Evolutionary conservation across 108 stramenopile species (phyloP), one percentile per base, ranked within the genome.

Genomic region (Skeletonema grethae): DNA sequence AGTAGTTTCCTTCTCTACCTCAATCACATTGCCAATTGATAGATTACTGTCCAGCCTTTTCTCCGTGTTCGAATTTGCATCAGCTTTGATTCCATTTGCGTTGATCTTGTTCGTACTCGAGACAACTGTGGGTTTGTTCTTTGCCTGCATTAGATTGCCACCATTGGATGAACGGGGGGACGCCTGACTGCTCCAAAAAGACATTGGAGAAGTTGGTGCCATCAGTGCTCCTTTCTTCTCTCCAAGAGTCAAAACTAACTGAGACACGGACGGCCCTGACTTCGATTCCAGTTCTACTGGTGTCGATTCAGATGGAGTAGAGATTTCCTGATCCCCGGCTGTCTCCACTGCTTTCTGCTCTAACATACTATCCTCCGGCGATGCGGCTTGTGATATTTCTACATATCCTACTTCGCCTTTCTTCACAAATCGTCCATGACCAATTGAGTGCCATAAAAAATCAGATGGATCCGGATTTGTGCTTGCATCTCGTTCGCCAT

Each of bases 341-440:
- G 41, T 43, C 41, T 43, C 41, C 15, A 43, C 41, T 43, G 50
- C 0, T 20, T n/a, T 18, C 6, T 22, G 50, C 50, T 22, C 15
- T 0, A 6, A 53, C 7, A 22, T 9, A 53, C 0, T 1, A 9
- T 7, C 0, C 9, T 53, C 50, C 6, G 22, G 7, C 6, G 50
- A 22, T 8, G 22, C 1, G 0, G 8, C 50, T 53, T 22, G n/a
- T 53, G 22, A 9, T 22, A 22, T 53, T 2, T 53, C 50, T 1
- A 43, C 3, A 2, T 53, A 5, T 53, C 50, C 50, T 53, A 7
- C 6, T 22, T 22, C 50, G 29, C 38, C 25, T n/a, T 48, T 68
- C 45, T 73, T 73, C 63, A 73, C 64, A 39, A 73, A 73, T 2
- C 72, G 53, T 7, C 72, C 72, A 73, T 73, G 72, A 50, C 72